Conservation (phyloP, 441 rosid species). For the Pelargonium cotyledonis region DNA sequence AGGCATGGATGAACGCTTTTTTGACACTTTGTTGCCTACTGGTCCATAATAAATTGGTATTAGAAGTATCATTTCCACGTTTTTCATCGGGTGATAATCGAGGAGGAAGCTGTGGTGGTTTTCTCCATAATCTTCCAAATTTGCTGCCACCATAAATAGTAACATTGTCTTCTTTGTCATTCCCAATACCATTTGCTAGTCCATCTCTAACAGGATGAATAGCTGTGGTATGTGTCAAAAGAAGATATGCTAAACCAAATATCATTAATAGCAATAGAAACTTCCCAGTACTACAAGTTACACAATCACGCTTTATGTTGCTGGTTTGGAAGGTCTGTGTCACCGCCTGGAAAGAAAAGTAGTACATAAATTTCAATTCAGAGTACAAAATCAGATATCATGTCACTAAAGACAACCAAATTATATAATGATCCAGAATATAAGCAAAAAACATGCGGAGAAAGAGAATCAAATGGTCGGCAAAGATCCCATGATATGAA, state of each 20-base stretch:
- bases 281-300: slow-evolving; percentile 74
- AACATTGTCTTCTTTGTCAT: slow-evolving; percentile 29
- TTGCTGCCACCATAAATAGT: slow-evolving; percentile 32
- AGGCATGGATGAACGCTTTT: slow-evolving; percentile 81
- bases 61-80: slow-evolving; percentile 24
- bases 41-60: slow-evolving; percentile 46
- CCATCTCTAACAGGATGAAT: slow-evolving; percentile 29
- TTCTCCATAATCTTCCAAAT: slow-evolving; percentile 56
- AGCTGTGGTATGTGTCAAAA: slow-evolving; percentile 42
- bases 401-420: background rate
- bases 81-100: slow-evolving; percentile 72
- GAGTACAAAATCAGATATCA: slow-evolving; percentile 14
- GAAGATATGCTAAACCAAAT: slow-evolving; percentile 57
- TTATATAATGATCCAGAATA: background rate
- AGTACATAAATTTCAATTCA: slow-evolving; percentile 14
- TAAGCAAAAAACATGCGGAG: background rate
- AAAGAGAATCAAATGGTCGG: background rate
- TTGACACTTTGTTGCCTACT: slow-evolving; percentile 61
- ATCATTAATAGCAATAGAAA: slow-evolving; percentile 50
- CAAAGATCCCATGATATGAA: background rate
- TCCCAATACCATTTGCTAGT: slow-evolving; percentile 23
- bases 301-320: slow-evolving; percentile 42
- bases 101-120: slow-evolving; percentile 82
- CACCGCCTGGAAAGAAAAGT: slow-evolving; percentile 43
- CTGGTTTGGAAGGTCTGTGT: slow-evolving; percentile 52